Conservation (phyloP, 306 rosid species). For the Herpetospermum pedunculosum region DNA sequence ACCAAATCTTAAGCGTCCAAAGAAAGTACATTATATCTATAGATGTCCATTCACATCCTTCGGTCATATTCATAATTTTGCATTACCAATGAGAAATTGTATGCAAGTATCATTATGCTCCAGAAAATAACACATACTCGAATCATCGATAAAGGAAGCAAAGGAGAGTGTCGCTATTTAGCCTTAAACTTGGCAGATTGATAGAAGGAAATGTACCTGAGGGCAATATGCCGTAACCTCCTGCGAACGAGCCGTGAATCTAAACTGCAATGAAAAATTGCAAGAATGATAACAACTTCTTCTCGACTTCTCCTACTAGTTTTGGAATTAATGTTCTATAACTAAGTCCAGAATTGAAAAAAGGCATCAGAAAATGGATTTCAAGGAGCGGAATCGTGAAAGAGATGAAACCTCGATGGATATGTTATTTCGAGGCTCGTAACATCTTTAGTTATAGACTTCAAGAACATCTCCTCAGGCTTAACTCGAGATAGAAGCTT, state of each 20-base stretch:
- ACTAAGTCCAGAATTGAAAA: background rate
- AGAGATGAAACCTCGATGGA: slow-evolving; percentile 63
- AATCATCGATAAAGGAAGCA: background rate
- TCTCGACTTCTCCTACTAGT: background rate
- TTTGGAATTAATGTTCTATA: background rate
- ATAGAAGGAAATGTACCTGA: slow-evolving; percentile 36
- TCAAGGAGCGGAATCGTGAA: background rate
- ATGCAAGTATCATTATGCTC: too few species aligned
- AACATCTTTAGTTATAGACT: slow-evolving; percentile 64
- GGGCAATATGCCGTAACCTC: slow-evolving; percentile 71
- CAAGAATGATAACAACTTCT: background rate
- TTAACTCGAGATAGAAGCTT: slow-evolving; percentile 69
- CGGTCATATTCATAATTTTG: too few species aligned
- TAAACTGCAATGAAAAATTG: slow-evolving; percentile 40
- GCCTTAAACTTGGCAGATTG: background rate
- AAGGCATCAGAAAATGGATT: background rate
- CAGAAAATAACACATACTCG: background rate
- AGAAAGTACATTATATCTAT: background rate
- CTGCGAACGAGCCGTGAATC: slow-evolving; percentile 75
- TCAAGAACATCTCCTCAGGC: slow-evolving; percentile 85
- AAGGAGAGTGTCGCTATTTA: background rate
- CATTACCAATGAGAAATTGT: too few species aligned
- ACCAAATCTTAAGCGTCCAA: background rate
- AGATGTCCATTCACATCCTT: background rate
- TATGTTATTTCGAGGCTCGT: slow-evolving; percentile 64